Base-by-base conservation (phyloP, 176 grass and related monocot genomes). In the Aegilops longissima region DNA sequence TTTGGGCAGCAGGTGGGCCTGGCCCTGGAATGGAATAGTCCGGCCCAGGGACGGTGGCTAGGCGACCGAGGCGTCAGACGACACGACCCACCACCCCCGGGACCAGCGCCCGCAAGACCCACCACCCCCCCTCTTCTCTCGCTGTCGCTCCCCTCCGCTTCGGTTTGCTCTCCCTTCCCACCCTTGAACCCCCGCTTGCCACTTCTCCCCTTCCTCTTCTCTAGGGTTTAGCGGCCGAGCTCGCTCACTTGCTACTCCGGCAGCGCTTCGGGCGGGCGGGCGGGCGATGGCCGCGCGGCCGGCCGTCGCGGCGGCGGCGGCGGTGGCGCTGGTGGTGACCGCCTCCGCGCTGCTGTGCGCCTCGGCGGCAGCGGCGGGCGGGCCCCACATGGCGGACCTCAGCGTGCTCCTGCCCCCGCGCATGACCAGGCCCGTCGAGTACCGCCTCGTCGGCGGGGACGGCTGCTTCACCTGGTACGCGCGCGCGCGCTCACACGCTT, bases 381-480 rank as follows among this genome's bases (percentile, higher is more conserved):
- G 96, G 10, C 96, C 96, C 38, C 96, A 94, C 78, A 91, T 98
- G 80, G 89, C 92, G n/a, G 96, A 98, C 76, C 84, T 98, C 58
- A 98, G 94, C 88, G 92, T 98, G 70, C 93, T 98, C 25, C 81
- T 98, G 70, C 93, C 93, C 31, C 90, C 96, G 82, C 93, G 91
- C 70, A 89, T 98, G 91, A 93, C 92, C 30, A 90, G 87, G 38
- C 70, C 92, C n/a, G 90, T 91, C 25, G 88, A 89, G 84, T 95
- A 98, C 86, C 96, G 91, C 27, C 92, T 98, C 77, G 89, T 92
- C 40, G 96, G 93, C 21, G 93, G 88, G 11, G 93, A 88, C 67
- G 96, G 93, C 25, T 98, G 96, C 86, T 98, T 98, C 88, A 79
- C 88, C 80, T 98, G 96, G 96, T 98, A 94, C 42, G 23, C 30